A percentile compares a stretch with the other conserved stretches of the same genome.
phyloP scores from a whole-genome alignment of 2,329 filamentous ascomycete genomes.

The Neurospora sp. region DNA sequence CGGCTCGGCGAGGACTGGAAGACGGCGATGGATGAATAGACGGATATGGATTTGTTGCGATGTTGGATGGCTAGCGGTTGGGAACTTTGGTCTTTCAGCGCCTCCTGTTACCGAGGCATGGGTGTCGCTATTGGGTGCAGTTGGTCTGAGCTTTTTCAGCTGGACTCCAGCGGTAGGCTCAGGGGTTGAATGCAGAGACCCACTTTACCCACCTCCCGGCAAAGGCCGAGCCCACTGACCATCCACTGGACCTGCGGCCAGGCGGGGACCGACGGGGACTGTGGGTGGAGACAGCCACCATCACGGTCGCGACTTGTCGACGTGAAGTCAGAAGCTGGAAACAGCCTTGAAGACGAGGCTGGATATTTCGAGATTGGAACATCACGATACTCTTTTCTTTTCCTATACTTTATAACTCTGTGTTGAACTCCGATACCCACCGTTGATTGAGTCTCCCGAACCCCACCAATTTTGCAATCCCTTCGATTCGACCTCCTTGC shows the following conservation, averaged over 20 bases:
- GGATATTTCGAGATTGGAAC: constrained; percentile 1
- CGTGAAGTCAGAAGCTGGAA: background rate
- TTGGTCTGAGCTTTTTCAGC: background rate
- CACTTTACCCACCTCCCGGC: background rate
- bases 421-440: background rate
- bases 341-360: constrained; percentile 3
- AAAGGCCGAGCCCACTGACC: background rate
- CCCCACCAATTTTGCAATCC: background rate
- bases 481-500: background rate
- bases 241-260: background rate
- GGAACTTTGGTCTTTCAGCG: background rate
- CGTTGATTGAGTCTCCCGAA: background rate
- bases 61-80: background rate
- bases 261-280: background rate
- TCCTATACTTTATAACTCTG: background rate
- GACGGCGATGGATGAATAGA: background rate
- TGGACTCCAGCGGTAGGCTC: background rate
- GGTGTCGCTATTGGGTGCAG: background rate
- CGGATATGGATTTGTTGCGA: background rate
- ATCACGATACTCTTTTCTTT: background rate
- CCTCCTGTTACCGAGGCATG: background rate
- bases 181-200: background rate
- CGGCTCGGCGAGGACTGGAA: background rate
- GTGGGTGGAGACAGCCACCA: background rate
- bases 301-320: background rate